Evolutionary conservation across 495 filamentous ascomycete species (phyloP), one percentile per base, ranked within the genome.

Genomic region (Penicillium odoratum): DNA sequence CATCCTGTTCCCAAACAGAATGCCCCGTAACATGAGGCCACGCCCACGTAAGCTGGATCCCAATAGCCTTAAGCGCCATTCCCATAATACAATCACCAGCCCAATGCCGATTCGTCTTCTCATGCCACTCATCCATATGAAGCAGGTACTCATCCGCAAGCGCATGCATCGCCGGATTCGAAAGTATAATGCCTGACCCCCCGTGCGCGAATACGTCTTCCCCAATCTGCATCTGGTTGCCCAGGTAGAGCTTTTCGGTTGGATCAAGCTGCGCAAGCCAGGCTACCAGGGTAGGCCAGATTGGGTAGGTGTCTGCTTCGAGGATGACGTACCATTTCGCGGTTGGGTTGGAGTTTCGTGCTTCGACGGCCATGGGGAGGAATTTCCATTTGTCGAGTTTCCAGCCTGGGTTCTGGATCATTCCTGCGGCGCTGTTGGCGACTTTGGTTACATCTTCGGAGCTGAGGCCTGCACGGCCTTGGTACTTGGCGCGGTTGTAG

Each of bases 351-450:
- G 75, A 69, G 29, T 67, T 63, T 63, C 80, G 81, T 18, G 84
- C 80, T 30, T 81, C 72, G 43, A 83, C 76, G 58, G 88, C 77
- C 76, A 85, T 85, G 4, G 85, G 83, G 6, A 90, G 71, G 65
- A 88, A 88, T 68, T 89, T 90, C 78, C 83, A 89, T 65, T 87
- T 88, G 69, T 90, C 86, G 13, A 88, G 72, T 52, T 76, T 78
- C 85, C 86, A 90, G 21, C 83, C 87, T 1, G 76, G 73, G 28
- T 76, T 78, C 21, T 69, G 67, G 4, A 48, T 60, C 60, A 74
- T 76, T 8, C 74, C 76, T 33, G 66, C 58, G 0, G 70, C 58
- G 15, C 67, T 61, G 52, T 72, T 76, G 36, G 57, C 56, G 45
- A 76, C 74, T 31, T 73, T 65, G 15, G 40, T 61, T 5, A 64